These are phyloP conservation scores for Kurtzmaniella fragi DNA, from an alignment of 805 yeast species.

Conservation along the genomic window DNA sequence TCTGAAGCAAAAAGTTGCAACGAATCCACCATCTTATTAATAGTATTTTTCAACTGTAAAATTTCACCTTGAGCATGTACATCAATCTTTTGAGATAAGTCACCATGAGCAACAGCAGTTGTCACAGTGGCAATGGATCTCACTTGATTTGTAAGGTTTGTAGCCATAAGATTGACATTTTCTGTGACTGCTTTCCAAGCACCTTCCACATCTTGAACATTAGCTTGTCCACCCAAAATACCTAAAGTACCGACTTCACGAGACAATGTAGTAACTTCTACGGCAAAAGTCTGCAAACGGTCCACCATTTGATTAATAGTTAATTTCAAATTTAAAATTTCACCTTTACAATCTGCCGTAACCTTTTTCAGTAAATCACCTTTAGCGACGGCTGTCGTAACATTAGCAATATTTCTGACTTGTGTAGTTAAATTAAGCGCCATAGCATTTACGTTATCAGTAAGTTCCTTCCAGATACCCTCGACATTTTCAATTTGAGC, in stretches of 20 bases:
- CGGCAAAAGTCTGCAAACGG: conserved; percentile 43
- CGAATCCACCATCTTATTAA: conserved; percentile 90
- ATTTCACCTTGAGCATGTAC: conserved; percentile 92
- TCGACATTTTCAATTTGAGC: conserved; percentile 74
- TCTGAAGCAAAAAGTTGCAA: conserved; percentile 83
- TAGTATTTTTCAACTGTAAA: conserved; percentile 77
- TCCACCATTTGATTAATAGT: conserved; percentile 51
- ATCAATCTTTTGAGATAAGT: conserved; percentile 75
- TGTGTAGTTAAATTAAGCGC: conserved; percentile 83
- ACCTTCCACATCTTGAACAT: conserved; percentile 47
- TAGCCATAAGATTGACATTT: conserved; percentile 44
- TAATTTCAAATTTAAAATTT: conserved; percentile 40
- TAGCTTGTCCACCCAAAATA: conserved; percentile 46
- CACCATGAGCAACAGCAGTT: conserved; percentile 90
- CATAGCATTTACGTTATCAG: conserved; percentile 88
- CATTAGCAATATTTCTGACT: conserved; percentile 82
- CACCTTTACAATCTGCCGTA: conserved; percentile 80
- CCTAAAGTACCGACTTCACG: conserved; percentile 46
- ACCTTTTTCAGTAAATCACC: conserved; percentile 80
- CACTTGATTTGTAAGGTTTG: conserved; percentile 64
- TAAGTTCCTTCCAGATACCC: conserved; percentile 83
- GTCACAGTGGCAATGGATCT: conserved; percentile 87
- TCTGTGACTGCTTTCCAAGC: conserved; percentile 48
- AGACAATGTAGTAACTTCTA: conserved; percentile 42
- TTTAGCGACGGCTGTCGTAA: conserved; percentile 81